Percentiles rank a stretch among this genome's conserved stretches.
Conservation (phyloP, 345 rosid species). For the Moringa oleifera region DNA sequence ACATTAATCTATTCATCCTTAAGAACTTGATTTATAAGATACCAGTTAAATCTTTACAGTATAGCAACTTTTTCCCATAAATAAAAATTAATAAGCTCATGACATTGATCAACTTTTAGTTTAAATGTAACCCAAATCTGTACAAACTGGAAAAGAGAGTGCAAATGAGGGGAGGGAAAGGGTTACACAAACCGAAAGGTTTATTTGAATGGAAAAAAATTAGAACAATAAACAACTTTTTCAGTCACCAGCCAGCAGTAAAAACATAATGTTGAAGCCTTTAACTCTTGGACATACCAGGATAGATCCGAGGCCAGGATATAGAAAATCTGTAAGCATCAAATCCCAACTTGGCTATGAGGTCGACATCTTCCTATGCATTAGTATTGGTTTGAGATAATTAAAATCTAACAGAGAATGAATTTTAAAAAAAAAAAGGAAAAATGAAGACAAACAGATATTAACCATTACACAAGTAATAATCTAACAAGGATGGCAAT, state of each 20-base stretch:
- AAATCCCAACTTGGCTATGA: constrained; percentile 52
- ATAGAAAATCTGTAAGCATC: constrained; percentile 63
- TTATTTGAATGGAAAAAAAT: neutral
- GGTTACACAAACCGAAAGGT: neutral
- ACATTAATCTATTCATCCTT: neutral
- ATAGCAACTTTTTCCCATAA: too few relatives aligned
- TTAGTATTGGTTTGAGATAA: constrained; percentile 9
- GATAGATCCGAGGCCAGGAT: constrained; percentile 70
- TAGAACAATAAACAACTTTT: neutral
- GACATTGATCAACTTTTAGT: neutral
- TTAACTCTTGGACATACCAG: constrained; percentile 30
- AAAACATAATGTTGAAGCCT: neutral
- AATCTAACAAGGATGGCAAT: neutral
- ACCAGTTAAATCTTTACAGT: neutral
- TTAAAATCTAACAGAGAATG: constrained; percentile 2
- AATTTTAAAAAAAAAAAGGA: neutral
- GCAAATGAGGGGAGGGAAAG: neutral
- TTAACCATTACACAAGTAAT: neutral
- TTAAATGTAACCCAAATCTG: constrained; percentile 5
- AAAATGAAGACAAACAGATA: neutral
- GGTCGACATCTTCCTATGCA: constrained; percentile 55
- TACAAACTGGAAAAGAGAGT: constrained; percentile 8
- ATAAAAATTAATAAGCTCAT: too few relatives aligned
- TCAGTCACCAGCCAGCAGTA: neutral
- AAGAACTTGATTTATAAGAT: neutral